These are phyloP conservation scores for Sechiopsis laciniata DNA, from an alignment of 306 rosid genomes.

Conservation along the genomic window DNA sequence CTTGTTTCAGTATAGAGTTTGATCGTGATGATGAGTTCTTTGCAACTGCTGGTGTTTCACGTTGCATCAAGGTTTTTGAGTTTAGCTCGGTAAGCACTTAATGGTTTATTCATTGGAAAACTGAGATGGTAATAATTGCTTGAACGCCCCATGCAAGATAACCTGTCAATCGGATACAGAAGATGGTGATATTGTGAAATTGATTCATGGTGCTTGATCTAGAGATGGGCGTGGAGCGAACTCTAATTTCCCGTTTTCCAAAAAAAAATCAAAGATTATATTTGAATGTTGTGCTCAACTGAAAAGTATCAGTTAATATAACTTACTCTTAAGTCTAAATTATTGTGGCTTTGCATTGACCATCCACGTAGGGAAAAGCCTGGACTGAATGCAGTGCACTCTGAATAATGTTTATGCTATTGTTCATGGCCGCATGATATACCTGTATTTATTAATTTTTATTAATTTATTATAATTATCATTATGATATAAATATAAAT, in stretches of 20 bases:
- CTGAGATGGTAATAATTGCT: not conserved
- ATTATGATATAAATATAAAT: not conserved
- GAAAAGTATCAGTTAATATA: too few relatives aligned
- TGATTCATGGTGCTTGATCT: too few relatives aligned
- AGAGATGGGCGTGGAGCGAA: too few relatives aligned
- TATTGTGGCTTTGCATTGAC: not conserved
- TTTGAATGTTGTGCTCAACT: too few relatives aligned
- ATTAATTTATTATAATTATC: too few relatives aligned
- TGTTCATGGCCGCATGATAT: not conserved
- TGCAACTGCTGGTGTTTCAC: conserved; percentile 93
- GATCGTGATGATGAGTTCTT: conserved; percentile 79
- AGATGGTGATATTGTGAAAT: not conserved
- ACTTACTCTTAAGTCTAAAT: too few relatives aligned
- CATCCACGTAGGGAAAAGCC: not conserved
- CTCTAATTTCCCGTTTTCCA: too few relatives aligned
- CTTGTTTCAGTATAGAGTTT: conserved; percentile 80
- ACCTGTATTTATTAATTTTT: not conserved
- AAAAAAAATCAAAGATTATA: too few relatives aligned
- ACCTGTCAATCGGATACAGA: not conserved
- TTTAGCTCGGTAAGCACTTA: conserved; percentile 57
- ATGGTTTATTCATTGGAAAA: not conserved
- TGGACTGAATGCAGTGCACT: not conserved
- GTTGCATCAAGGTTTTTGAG: conserved; percentile 86
- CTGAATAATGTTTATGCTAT: not conserved
- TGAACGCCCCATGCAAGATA: not conserved